Conservation (phyloP, 2,329 filamentous ascomycete species). For the Kalaharituber pfeilii region DNA sequence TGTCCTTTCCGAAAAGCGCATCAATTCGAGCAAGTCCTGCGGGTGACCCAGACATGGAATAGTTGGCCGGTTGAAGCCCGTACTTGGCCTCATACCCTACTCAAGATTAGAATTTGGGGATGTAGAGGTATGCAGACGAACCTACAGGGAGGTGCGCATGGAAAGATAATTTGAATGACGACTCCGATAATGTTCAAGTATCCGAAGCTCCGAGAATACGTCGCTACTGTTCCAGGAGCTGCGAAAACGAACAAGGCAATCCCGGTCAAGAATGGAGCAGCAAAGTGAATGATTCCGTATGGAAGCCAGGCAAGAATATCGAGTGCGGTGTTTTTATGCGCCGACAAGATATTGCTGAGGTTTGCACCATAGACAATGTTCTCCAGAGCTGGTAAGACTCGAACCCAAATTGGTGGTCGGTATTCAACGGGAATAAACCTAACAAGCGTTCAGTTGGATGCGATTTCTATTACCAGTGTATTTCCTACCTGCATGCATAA, state of each 20-base stretch:
- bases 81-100: constrained; percentile 73
- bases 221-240: constrained; percentile 65
- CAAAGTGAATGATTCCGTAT: constrained; percentile 83
- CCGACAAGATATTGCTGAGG: constrained; percentile 84
- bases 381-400: constrained; percentile 80
- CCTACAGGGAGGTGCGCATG: constrained; percentile 72
- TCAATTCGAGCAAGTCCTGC: constrained; percentile 81
- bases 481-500: constrained; percentile 78
- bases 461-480: neutral
- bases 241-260: constrained; percentile 71
- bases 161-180: constrained; percentile 73
- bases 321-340: constrained; percentile 65
- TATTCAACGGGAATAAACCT: constrained; percentile 83
- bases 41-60: constrained; percentile 75
- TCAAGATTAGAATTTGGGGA: neutral
- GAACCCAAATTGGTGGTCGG: constrained; percentile 86
- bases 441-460: constrained; percentile 5
- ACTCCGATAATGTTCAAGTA: constrained; percentile 86
- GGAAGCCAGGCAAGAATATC: constrained; percentile 86
- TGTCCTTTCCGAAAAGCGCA: constrained; percentile 70
- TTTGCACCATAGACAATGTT: constrained; percentile 95
- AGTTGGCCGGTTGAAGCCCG: constrained; percentile 77
- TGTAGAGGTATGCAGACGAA: constrained; percentile 1
- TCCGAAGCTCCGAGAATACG: constrained; percentile 74
- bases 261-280: constrained; percentile 63